phyloP scores from a whole-genome alignment of 257 asterid species.

The Rubia yunnanensis region DNA sequence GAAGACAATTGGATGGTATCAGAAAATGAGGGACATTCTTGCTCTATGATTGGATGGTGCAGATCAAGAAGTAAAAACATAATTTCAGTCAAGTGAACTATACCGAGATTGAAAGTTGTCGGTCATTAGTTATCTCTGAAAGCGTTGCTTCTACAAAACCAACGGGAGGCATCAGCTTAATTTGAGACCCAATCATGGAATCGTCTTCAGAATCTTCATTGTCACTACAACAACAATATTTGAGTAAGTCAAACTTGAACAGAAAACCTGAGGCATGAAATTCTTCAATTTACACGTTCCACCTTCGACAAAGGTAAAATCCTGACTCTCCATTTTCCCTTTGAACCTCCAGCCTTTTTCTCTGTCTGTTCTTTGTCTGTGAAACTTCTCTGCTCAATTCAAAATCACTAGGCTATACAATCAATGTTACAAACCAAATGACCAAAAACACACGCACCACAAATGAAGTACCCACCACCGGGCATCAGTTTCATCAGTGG shows the following conservation, averaged over 20 bases:
- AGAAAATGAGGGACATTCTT: conserved; percentile 1
- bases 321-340: conserved; percentile 1
- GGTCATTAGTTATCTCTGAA: conserved; percentile 52
- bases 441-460: background rate
- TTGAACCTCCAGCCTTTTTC: conserved; percentile 16
- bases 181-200: conserved; percentile 26
- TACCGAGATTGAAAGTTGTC: conserved; percentile 52
- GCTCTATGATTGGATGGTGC: background rate
- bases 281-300: background rate
- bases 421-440: background rate
- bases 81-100: conserved; percentile 8
- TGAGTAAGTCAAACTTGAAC: background rate
- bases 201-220: conserved; percentile 59
- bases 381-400: background rate
- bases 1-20: background rate
- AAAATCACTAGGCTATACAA: background rate
- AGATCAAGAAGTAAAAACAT: background rate
- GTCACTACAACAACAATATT: conserved; percentile 22
- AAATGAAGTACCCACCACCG: conserved; percentile 26
- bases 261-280: background rate
- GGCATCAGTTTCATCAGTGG: conserved; percentile 37
- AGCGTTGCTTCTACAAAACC: conserved; percentile 61
- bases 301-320: background rate
- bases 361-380: conserved; percentile 26
- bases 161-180: conserved; percentile 48